Percentiles rank a stretch among this genome's conserved stretches.
These are phyloP conservation scores for Hanseniaspora meyeri DNA, from an alignment of 805 yeast genomes.

Conservation along the genomic window DNA sequence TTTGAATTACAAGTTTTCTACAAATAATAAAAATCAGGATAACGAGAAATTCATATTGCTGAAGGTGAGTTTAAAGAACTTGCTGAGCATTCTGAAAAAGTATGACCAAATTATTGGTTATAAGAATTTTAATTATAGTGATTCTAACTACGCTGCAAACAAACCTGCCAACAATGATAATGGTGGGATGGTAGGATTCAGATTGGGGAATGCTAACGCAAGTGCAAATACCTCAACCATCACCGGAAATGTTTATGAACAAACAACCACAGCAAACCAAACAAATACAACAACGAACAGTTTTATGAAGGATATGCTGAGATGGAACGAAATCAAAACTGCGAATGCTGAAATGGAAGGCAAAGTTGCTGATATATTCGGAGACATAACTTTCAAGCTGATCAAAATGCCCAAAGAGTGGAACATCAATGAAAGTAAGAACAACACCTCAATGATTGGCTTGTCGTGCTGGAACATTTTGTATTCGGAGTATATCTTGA, in stretches of 20 bases:
- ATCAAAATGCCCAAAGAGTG: slow-evolving; percentile 6
- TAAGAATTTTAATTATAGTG: background rate
- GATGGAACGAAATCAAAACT: background rate
- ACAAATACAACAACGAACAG: background rate
- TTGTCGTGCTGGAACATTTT: slow-evolving; percentile 3
- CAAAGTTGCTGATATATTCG: background rate
- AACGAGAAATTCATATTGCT: slow-evolving; percentile 1
- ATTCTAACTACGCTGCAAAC: background rate
- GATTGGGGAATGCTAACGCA: background rate
- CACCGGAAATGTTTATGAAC: background rate
- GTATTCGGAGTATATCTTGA: slow-evolving; percentile 1
- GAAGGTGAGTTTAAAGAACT: slow-evolving; percentile 7
- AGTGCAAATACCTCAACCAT: background rate
- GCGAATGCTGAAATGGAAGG: background rate
- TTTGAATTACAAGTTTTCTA: slow-evolving; percentile 3
- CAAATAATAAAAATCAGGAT: background rate
- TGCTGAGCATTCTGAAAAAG: slow-evolving; percentile 1
- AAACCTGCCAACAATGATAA: background rate
- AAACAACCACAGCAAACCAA: background rate
- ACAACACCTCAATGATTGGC: background rate
- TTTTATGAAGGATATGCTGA: slow-evolving; percentile 11
- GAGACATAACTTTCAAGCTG: slow-evolving; percentile 6
- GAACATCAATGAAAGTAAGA: background rate
- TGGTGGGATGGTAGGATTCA: background rate
- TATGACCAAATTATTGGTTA: slow-evolving; percentile 9